Conservation (phyloP, 352 stramenopile species). For the Globisporangium carolinianum region DNA sequence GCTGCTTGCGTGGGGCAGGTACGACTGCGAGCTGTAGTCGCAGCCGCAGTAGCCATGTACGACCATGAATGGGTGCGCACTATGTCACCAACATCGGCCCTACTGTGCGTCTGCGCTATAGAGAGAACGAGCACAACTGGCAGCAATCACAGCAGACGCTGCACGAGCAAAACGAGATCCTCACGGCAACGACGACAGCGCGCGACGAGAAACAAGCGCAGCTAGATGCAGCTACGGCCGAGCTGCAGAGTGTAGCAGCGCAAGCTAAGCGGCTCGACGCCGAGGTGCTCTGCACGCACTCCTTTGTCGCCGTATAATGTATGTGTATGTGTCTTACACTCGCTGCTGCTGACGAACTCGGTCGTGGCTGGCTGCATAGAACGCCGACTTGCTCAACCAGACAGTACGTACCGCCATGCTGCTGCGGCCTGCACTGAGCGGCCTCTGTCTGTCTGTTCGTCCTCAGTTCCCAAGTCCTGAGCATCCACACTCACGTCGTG, state of each 20-base stretch:
- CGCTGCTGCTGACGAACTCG: neutral
- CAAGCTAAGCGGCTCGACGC: constrained; percentile 17
- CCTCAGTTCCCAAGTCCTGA: neutral
- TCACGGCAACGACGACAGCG: constrained; percentile 25
- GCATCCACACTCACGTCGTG: too few species aligned
- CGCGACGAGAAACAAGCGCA: constrained; percentile 21
- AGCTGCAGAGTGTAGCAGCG: constrained; percentile 17
- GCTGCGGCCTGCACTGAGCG: too few species aligned
- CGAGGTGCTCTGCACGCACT: constrained; percentile 12
- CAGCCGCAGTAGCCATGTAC: too few species aligned
- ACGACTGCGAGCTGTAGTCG: neutral
- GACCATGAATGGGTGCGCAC: too few species aligned
- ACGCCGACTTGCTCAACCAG: constrained; percentile 18
- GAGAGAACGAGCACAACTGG: constrained; percentile 38
- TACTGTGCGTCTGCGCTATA: constrained; percentile 10
- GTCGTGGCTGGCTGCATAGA: constrained; percentile 10
- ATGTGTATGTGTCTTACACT: too few species aligned
- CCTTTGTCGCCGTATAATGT: too few species aligned
- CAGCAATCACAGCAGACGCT: constrained; percentile 21
- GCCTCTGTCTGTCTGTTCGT: neutral
- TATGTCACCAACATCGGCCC: too few species aligned
- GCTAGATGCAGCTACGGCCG: constrained; percentile 8
- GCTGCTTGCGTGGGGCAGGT: constrained; percentile 25
- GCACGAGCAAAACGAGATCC: constrained; percentile 29
- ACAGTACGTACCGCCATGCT: constrained; percentile 7